Conservation (phyloP, 2,329 filamentous ascomycete genomes). For the Ophiostoma himal-ulmi region DNA sequence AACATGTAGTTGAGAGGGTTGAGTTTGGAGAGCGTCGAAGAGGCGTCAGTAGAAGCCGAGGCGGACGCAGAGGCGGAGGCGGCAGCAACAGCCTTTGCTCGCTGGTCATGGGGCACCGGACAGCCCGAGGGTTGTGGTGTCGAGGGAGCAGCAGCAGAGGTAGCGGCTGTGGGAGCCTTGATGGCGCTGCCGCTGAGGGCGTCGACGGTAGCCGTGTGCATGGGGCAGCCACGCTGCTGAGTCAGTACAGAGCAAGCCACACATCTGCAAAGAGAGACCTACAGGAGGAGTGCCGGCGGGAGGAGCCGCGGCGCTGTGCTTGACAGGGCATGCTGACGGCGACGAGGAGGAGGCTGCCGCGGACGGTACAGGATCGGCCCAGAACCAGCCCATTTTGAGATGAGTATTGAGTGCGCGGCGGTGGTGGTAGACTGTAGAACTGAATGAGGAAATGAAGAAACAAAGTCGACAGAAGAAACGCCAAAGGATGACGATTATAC, state of each 20-base stretch:
- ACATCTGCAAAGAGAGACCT: constrained; percentile 27
- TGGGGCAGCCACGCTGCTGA: constrained; percentile 49
- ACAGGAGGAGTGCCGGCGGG: constrained; percentile 37
- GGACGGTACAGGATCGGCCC: constrained; percentile 47
- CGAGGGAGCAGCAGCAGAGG: constrained; percentile 25
- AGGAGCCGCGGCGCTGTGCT: constrained; percentile 23
- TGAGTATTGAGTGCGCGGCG: neutral
- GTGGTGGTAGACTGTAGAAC: neutral
- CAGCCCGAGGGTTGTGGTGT: constrained; percentile 38
- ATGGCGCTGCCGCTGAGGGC: constrained; percentile 36
- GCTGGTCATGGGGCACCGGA: constrained; percentile 35
- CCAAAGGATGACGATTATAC: neutral
- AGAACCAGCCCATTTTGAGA: constrained; percentile 56
- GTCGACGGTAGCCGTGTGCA: constrained; percentile 51
- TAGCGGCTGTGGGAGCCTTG: constrained; percentile 24
- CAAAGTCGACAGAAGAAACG: neutral
- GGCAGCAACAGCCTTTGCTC: neutral
- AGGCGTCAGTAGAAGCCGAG: constrained; percentile 25
- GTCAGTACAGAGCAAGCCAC: neutral
- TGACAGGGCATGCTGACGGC: constrained; percentile 19
- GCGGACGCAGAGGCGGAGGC: constrained; percentile 19
- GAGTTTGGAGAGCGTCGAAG: constrained; percentile 44
- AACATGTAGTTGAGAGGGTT: constrained; percentile 94
- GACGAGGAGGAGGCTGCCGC: constrained; percentile 12
- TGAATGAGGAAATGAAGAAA: neutral